phyloP scores from a whole-genome alignment of 2,329 filamentous ascomycete species.

The Fusarium piperis region DNA sequence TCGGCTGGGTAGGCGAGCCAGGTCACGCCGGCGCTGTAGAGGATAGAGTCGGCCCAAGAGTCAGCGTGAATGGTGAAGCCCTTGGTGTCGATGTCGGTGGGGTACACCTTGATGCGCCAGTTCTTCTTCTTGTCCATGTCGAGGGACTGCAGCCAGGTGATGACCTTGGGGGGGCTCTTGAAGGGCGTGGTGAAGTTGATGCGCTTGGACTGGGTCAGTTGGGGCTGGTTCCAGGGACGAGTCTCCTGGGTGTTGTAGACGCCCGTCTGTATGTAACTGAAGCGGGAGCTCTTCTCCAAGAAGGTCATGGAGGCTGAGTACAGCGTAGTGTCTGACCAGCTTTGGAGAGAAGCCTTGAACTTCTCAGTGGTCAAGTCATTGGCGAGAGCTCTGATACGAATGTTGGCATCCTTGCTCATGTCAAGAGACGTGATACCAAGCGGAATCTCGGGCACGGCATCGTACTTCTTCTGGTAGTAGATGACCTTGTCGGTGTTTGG shows the following conservation, averaged over 20 bases:
- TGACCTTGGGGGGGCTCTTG: conserved; percentile 9
- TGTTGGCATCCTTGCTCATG: conserved; percentile 6
- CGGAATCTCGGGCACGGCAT: not conserved
- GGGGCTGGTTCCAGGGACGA: conserved; percentile 17
- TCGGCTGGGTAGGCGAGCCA: conserved; percentile 24
- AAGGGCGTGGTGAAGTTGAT: conserved; percentile 18
- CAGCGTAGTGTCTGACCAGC: conserved; percentile 20
- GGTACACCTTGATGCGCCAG: conserved; percentile 11
- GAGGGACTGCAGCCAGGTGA: conserved; percentile 20
- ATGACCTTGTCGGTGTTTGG: not conserved
- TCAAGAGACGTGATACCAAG: conserved; percentile 15
- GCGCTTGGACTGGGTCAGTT: conserved; percentile 6
- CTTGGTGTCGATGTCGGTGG: not conserved
- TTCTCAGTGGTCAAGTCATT: not conserved
- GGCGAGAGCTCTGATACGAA: conserved; percentile 14
- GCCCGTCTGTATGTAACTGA: conserved; percentile 21
- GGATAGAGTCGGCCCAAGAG: conserved; percentile 10
- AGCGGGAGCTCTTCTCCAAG: not conserved
- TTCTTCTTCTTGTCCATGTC: conserved; percentile 16
- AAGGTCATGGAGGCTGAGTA: conserved; percentile 18
- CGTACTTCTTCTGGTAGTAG: conserved; percentile 7
- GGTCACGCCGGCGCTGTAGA: conserved; percentile 2
- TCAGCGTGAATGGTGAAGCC: conserved; percentile 23
- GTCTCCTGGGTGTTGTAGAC: conserved; percentile 17
- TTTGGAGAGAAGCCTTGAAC: conserved; percentile 2